These are phyloP conservation scores for Amylostereum areolatum DNA, from an alignment of 1,284 basidiomycete genomes.

Conservation along the genomic window DNA sequence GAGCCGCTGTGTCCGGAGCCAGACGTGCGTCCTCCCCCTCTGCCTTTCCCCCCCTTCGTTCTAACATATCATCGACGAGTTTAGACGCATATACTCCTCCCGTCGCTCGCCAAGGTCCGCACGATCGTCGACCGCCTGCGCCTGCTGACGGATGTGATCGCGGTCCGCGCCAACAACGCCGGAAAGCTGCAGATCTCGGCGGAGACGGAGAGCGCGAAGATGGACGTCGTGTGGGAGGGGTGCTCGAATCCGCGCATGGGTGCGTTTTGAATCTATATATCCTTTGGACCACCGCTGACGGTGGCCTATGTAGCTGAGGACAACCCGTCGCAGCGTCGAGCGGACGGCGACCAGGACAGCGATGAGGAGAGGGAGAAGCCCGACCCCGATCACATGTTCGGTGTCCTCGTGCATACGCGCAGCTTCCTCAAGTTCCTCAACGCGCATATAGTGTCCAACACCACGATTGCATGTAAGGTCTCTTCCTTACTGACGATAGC, in stretches of 20 bases:
- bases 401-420: conserved; percentile 65
- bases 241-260: conserved; percentile 66
- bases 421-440: conserved; percentile 82
- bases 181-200: conserved; percentile 67
- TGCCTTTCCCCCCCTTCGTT: too few relatives aligned
- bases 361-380: too few relatives aligned
- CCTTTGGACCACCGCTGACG: too few relatives aligned
- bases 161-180: conserved; percentile 60
- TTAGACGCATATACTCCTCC: conserved; percentile 80
- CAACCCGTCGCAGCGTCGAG: conserved; percentile 17
- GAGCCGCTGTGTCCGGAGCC: conserved; percentile 88
- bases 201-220: conserved; percentile 61
- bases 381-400: conserved; percentile 52
- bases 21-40: conserved; percentile 65
- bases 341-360: too few relatives aligned
- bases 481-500: neutral
- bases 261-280: too few relatives aligned
- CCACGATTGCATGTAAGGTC: conserved; percentile 74
- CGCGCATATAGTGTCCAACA: conserved; percentile 78
- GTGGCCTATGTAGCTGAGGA: conserved; percentile 3
- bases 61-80: too few relatives aligned
- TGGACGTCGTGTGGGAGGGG: conserved; percentile 80
- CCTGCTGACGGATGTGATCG: conserved; percentile 72
- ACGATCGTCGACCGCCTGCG: conserved; percentile 74
- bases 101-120: conserved; percentile 71